phyloP scores from a whole-genome alignment of 2,329 filamentous ascomycete genomes.

The Colletotrichum brevisporum region DNA sequence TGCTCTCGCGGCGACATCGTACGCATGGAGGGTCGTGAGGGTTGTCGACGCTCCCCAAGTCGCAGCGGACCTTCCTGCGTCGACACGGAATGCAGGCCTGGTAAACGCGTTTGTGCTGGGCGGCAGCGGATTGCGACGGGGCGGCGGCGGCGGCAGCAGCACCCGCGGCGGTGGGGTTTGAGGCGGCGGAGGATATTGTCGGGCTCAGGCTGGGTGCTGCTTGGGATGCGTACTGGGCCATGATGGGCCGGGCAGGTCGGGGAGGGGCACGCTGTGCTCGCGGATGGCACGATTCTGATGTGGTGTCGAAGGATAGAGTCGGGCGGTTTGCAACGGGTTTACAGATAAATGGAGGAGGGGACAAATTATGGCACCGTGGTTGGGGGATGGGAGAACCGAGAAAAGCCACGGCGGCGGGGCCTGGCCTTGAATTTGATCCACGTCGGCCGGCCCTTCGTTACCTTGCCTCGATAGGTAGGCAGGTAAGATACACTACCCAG shows the following conservation, averaged over 20 bases:
- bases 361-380: constrained; percentile 12
- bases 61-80: constrained; percentile 73
- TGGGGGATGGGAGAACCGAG: constrained; percentile 33
- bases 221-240: constrained; percentile 46
- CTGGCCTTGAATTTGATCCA: constrained; percentile 32
- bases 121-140: constrained; percentile 15
- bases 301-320: constrained; percentile 42
- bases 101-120: constrained; percentile 73
- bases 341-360: constrained; percentile 41
- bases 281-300: constrained; percentile 35
- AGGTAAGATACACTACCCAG: too few relatives aligned
- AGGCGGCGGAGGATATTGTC: constrained; percentile 39
- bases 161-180: constrained; percentile 14
- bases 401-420: constrained; percentile 38
- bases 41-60: constrained; percentile 85
- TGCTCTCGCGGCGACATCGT: constrained; percentile 92
- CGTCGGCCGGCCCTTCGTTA: background rate
- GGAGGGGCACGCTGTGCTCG: constrained; percentile 21
- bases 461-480: too few relatives aligned
- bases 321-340: constrained; percentile 51
- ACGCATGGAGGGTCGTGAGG: constrained; percentile 95
- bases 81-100: constrained; percentile 75
- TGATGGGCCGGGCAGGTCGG: constrained; percentile 41
- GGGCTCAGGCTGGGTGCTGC: constrained; percentile 37
- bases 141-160: constrained; percentile 32